A percentile compares a stretch with the other conserved stretches of the same genome.
These are phyloP conservation scores for Penicillium desertorum DNA, from an alignment of 495 filamentous ascomycete genomes.

Conservation along the genomic window DNA sequence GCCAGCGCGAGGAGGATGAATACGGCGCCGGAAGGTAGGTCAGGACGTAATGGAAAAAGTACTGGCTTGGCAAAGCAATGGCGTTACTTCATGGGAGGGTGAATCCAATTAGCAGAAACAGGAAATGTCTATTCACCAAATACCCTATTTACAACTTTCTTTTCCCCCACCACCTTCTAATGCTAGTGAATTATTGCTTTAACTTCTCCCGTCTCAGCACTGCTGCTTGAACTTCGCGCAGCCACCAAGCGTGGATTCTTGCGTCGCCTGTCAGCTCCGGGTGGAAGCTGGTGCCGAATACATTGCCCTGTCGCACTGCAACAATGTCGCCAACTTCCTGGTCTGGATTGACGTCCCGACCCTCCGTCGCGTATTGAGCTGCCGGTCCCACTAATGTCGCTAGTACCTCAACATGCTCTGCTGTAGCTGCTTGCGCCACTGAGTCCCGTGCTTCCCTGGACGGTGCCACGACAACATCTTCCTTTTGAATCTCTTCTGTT, in stretches of 20 bases:
- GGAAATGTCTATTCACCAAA: constrained; percentile 29
- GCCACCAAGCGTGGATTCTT: constrained; percentile 93
- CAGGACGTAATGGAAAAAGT: constrained; percentile 17
- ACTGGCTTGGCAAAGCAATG: constrained; percentile 30
- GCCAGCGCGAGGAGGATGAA: constrained; percentile 58
- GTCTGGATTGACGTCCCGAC: constrained; percentile 38
- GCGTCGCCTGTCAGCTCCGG: constrained; percentile 88
- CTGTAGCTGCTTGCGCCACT: constrained; percentile 41
- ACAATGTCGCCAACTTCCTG: constrained; percentile 75
- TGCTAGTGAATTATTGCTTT: constrained; percentile 21
- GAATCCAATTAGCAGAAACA: constrained; percentile 25
- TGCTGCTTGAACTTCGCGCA: constrained; percentile 63
- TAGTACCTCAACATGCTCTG: constrained; percentile 49
- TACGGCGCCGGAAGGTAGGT: constrained; percentile 52
- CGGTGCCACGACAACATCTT: constrained; percentile 68
- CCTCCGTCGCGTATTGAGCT: constrained; percentile 40
- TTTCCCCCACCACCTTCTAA: constrained; percentile 14
- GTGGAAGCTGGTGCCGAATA: constrained; percentile 96
- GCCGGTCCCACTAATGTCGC: constrained; percentile 51
- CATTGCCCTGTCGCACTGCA: constrained; percentile 88
- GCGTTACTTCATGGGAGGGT: constrained; percentile 32
- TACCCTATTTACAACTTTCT: constrained; percentile 32
- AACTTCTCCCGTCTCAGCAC: constrained; percentile 33
- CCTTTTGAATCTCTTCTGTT: constrained; percentile 46
- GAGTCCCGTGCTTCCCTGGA: constrained; percentile 50